These are phyloP conservation scores for Periglandula ipomoeae DNA, from an alignment of 2,329 filamentous ascomycete species.

Conservation along the genomic window DNA sequence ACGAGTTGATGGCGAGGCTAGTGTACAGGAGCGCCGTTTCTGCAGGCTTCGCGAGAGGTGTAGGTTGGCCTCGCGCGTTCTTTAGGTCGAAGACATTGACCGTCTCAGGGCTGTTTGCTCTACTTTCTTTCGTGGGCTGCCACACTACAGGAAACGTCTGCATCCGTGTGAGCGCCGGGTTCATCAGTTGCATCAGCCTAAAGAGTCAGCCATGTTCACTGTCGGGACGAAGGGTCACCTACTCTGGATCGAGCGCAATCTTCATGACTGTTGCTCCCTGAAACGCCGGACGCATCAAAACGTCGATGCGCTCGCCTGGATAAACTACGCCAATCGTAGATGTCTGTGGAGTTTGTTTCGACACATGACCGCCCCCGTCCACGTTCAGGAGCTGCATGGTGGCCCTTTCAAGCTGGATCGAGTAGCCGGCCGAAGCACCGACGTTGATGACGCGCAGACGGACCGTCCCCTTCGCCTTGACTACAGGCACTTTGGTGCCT, in stretches of 20 bases:
- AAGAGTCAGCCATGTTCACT: background rate
- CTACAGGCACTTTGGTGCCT: conserved; percentile 3
- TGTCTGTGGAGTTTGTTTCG: conserved; percentile 6
- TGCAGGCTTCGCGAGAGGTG: background rate
- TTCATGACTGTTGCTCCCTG: background rate
- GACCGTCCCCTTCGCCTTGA: conserved; percentile 7
- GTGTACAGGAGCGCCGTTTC: conserved; percentile 11
- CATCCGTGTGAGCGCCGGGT: conserved; percentile 12
- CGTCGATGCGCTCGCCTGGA: conserved; percentile 15
- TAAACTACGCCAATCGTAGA: conserved; percentile 14
- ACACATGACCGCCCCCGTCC: conserved; percentile 11
- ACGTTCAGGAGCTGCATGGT: conserved; percentile 12
- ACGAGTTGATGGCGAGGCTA: conserved; percentile 9
- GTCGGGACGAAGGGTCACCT: background rate
- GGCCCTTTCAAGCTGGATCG: conserved; percentile 8
- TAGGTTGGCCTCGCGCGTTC: background rate
- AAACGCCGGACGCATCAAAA: background rate
- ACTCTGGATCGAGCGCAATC: conserved; percentile 11
- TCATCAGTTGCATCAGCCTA: conserved; percentile 15
- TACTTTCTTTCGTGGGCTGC: background rate
- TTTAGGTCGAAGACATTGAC: background rate
- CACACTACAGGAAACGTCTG: conserved; percentile 12
- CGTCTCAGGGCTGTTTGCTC: background rate
- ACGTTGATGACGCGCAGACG: conserved; percentile 13
- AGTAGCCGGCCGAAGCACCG: conserved; percentile 11